Evolutionary conservation across 1,284 basidiomycete species (phyloP), one percentile per base, ranked within the genome.

Genomic region (Serendipita sp.): DNA sequence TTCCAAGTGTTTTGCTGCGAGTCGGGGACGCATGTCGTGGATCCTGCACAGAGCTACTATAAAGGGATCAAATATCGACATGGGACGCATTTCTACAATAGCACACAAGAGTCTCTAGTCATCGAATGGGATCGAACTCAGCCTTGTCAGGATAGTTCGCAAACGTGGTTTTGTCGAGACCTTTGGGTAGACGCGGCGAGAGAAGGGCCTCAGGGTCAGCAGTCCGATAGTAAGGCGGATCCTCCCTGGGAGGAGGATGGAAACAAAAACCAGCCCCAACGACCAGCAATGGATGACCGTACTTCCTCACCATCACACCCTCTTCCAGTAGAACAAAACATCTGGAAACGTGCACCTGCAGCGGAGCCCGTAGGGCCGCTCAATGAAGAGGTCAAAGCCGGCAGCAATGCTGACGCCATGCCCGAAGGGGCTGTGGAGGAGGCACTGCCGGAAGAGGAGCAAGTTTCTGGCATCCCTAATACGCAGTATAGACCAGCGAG

Each of bases 1-100:
- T 96, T 96, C 79, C 93, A 97, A 72, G 91, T 90, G 12, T 96
- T 94, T 75, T 97, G 93, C 76, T 97, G 93, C 75, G 93, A 96
- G 75, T 89, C 91, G 1, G 93, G 93, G 2, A 93, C 92, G 0
- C 93, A 96, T 71, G 84, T 97, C 69, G 85, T 97, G 66, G 93
- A 97, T 72, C 93, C 93, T 12, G 81, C 80, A 34, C 92, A 95
- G 72, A 90, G 91, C 0, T 97, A 96, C 76, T 97, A 97, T 77
- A 81, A 83, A 44, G 90, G 88, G 43, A 82, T 97, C 67, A 70
- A 71, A 1, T 97, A 97, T 71, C 87, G 92, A 55, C 81, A 88
- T 0, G 91, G 91, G 1, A 75, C 72, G 3, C 81, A 87, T 67
- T 88, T 83, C 70, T 85, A 89, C 71, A 97, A 96, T 71, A 84